Base-by-base conservation (phyloP, 192 early-diverging fungal species). In the Coemansia sp. region DNA sequence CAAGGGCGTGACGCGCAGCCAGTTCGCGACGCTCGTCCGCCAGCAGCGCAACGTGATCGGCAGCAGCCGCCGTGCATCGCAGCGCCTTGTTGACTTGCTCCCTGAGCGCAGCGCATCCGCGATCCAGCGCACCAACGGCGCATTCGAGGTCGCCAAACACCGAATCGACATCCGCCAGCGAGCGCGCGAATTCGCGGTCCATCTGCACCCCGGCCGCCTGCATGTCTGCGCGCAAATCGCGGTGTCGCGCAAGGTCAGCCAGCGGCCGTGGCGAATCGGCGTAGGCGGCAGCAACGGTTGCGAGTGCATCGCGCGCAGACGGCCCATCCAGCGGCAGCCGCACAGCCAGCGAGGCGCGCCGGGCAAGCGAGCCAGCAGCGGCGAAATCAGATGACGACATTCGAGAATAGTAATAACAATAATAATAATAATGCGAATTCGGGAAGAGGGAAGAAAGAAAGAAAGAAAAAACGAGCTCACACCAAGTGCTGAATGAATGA, bases 191-290 rank as follows among this genome's bases (percentile, higher is more conserved):
- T 12, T 71, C 69, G 10, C 53, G 56, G 65, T 82, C 75, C 61
- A 77, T 39, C 21, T 59, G 57, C 18, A 59, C 43, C 10, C 54
- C 19, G 4, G 56, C 56, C 16, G 43, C 62, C 13, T 68, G 67
- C 79, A 82, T 82, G 42, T 76, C 75, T 9, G 39, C 50, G 5
- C 75, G 79, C 42, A 82, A 43, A 39, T 82, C 75, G 0, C 73
- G 70, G 44, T 74, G 71, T 18, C 57, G 37, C 2, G 45, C 62
- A 13, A 67, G 53, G 4, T 47, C 44, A 8, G 26, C 26, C 18
- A 72, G n/a, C n/a, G 23, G 56, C 9, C 18, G 10, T 15, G 52
- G 12, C 40, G 21, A 45, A 15, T 13, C 41, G 9, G 49, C 32
- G 61, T 81, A 79, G 54, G 61, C 61, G 5, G 57, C 40, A 3